Evolutionary conservation across 176 grass and related monocot species (phyloP).

Genomic region (Eragrostis curvula): DNA sequence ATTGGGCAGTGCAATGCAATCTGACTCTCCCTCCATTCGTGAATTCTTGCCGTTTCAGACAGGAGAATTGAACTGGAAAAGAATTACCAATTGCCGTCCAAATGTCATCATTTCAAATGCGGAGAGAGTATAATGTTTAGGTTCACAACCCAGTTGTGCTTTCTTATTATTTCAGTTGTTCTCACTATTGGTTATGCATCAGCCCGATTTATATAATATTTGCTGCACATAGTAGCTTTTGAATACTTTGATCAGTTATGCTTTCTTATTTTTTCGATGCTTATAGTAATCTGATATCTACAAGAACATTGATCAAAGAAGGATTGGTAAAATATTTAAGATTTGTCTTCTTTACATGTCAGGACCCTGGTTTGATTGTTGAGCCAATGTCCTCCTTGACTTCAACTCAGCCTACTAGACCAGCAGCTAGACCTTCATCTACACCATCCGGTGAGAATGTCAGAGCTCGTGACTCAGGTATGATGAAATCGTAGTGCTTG

Average conservation of each 20-base stretch:
- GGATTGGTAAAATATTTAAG: not conserved
- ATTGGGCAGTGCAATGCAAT: constrained; percentile 1
- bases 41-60: too few relatives aligned
- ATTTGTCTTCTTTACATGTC: constrained; percentile 31
- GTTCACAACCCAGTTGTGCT: not conserved
- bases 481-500: constrained; percentile 18
- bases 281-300: constrained; percentile 3
- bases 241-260: not conserved
- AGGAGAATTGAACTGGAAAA: too few relatives aligned
- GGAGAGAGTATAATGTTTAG: not conserved
- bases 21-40: too few relatives aligned
- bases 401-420: constrained; percentile 59
- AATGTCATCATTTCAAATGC: too few relatives aligned
- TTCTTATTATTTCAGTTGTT: constrained; percentile 18
- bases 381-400: constrained; percentile 70
- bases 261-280: too few relatives aligned
- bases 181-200: not conserved
- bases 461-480: constrained; percentile 69
- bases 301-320: not conserved
- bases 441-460: constrained; percentile 53
- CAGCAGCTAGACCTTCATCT: constrained; percentile 63
- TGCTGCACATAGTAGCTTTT: constrained; percentile 20
- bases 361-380: constrained; percentile 85
- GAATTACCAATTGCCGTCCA: too few relatives aligned
- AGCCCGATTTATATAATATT: constrained; percentile 4